Percentiles rank a stretch among this genome's conserved stretches.
Evolutionary conservation across 208 protist species (phyloP).

Genomic region (Blastocrithidia nonstop): DNA sequence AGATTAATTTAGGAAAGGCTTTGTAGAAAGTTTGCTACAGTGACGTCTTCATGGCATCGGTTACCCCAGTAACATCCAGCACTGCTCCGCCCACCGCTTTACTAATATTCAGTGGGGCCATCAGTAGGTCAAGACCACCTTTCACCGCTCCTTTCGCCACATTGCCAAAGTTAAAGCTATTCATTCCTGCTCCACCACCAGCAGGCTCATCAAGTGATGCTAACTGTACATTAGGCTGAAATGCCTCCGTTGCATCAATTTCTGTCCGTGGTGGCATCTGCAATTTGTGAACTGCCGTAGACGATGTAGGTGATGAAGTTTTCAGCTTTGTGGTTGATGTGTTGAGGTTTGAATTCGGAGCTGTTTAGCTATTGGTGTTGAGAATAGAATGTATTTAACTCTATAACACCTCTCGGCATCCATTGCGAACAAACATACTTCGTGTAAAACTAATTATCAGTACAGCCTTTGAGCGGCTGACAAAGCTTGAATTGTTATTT

Average conservation of each 20-base stretch:
- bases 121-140: constrained; percentile 50
- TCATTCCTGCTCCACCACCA: background rate
- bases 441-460: no score
- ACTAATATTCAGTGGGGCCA: constrained; percentile 47
- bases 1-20: constrained; percentile 31
- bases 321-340: no score
- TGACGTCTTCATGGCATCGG: constrained; percentile 35
- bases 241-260: constrained; percentile 7
- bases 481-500: no score
- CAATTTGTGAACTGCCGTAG: no score
- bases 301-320: no score
- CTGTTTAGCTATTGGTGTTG: no score
- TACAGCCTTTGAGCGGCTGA: no score
- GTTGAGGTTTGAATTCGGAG: no score
- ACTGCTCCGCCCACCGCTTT: constrained; percentile 39
- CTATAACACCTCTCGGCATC: no score
- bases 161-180: background rate
- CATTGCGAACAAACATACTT: no score
- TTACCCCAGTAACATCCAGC: constrained; percentile 50
- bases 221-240: constrained; percentile 54
- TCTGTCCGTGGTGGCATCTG: no score
- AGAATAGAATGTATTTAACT: no score
- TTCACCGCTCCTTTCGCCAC: constrained; percentile 40
- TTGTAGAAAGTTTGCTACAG: constrained; percentile 41
- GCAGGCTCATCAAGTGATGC: constrained; percentile 37